These are phyloP conservation scores for Kernera saxatilis DNA, from an alignment of 345 rosid species.

Conservation along the genomic window DNA sequence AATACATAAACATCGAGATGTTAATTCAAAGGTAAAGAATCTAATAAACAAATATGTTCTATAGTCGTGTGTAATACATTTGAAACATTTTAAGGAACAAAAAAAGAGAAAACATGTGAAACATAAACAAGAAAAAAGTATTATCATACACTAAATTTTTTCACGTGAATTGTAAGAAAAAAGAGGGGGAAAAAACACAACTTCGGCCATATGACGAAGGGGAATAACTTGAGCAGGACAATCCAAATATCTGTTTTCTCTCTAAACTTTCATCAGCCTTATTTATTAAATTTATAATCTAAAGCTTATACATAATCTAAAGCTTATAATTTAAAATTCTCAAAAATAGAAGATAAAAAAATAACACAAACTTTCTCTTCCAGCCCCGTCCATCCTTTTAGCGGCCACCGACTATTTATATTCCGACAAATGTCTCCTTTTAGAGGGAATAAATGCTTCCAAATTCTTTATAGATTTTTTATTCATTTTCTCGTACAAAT, in stretches of 20 bases:
- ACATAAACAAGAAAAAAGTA: neutral
- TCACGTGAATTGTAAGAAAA: neutral
- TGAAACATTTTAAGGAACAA: neutral
- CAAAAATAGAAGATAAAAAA: neutral
- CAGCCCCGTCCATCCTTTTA: neutral
- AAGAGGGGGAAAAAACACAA: neutral
- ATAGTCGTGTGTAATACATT: no score
- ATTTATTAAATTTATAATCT: neutral
- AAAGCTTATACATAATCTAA: neutral
- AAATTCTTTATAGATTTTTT: neutral
- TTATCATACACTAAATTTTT: neutral
- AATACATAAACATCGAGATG: no score
- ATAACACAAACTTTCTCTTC: neutral
- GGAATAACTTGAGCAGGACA: neutral
- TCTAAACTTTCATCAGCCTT: neutral
- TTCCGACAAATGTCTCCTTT: conserved; percentile 14
- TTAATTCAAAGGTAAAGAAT: no score
- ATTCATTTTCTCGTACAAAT: neutral
- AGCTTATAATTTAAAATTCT: neutral
- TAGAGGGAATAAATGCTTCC: conserved; percentile 17
- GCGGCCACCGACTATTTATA: conserved; percentile 16
- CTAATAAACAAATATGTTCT: no score
- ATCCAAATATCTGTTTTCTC: neutral
- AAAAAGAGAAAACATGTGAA: neutral
- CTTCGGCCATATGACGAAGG: neutral